These are phyloP conservation scores for Malus fusca DNA, from an alignment of 306 rosid species.

Conservation along the genomic window DNA sequence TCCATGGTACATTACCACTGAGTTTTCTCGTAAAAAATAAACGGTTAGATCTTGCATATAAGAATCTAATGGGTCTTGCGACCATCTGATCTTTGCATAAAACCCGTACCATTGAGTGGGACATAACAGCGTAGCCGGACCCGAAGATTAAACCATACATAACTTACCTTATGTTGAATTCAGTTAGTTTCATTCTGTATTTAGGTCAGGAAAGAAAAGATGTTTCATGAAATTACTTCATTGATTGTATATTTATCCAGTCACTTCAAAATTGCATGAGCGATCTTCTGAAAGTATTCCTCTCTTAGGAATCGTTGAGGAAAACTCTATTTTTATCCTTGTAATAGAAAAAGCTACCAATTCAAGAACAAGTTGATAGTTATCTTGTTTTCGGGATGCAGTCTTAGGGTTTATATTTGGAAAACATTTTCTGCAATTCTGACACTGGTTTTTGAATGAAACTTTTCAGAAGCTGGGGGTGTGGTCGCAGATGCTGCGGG, in stretches of 20 bases:
- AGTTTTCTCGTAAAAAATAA: too few species aligned
- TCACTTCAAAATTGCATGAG: neutral
- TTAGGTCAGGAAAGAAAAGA: neutral
- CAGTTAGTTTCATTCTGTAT: neutral
- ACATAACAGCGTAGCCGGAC: too few species aligned
- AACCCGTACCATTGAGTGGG: too few species aligned
- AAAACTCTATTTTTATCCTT: neutral
- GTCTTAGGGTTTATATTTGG: neutral
- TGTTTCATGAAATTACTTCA: neutral
- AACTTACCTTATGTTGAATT: neutral
- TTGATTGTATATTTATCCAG: neutral
- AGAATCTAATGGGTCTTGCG: too few species aligned
- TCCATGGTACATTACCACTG: too few species aligned
- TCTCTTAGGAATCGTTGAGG: neutral
- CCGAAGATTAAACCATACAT: neutral
- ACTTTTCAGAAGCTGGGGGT: constrained; percentile 83
- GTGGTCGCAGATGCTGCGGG: constrained; percentile 75
- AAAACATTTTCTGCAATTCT: neutral
- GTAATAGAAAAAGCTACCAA: neutral
- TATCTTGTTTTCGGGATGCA: neutral
- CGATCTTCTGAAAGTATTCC: neutral
- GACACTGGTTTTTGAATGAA: neutral
- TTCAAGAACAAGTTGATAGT: neutral
- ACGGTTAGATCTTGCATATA: too few species aligned
- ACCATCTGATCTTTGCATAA: too few species aligned